These are phyloP conservation scores for Cladochytrium tenue DNA, from an alignment of 371 early-diverging fungal genomes.

Conservation along the genomic window DNA sequence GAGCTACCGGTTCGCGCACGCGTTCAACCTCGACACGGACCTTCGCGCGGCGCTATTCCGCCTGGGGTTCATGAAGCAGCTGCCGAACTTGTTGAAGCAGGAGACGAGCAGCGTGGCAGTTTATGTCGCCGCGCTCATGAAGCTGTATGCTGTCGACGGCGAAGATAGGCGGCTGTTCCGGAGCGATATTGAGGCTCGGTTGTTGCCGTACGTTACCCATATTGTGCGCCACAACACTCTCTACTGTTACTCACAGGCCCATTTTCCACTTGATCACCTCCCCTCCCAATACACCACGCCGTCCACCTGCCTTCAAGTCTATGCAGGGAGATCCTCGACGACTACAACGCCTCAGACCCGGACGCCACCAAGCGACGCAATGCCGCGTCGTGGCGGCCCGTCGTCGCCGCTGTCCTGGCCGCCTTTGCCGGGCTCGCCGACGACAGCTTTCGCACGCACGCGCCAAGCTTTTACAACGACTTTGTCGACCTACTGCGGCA, in stretches of 20 bases:
- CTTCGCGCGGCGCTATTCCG: constrained; percentile 79
- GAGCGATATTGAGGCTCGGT: constrained; percentile 38
- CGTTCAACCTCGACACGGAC: constrained; percentile 78
- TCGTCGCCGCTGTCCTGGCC: constrained; percentile 54
- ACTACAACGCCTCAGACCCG: constrained; percentile 53
- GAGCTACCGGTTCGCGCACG: constrained; percentile 79
- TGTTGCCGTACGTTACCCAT: constrained; percentile 47
- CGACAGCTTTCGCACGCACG: constrained; percentile 45
- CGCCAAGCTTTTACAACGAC: constrained; percentile 43
- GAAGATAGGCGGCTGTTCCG: constrained; percentile 27
- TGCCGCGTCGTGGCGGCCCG: constrained; percentile 58
- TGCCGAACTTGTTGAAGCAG: constrained; percentile 87
- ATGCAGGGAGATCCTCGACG: constrained; percentile 39
- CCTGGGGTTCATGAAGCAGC: constrained; percentile 83
- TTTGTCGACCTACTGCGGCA: constrained; percentile 42
- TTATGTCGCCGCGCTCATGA: constrained; percentile 42
- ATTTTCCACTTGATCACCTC: neutral
- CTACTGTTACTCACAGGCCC: neutral
- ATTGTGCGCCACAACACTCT: neutral
- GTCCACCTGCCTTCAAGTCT: constrained; percentile 25
- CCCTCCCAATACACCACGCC: neutral
- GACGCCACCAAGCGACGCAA: constrained; percentile 50
- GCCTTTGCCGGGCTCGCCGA: constrained; percentile 50
- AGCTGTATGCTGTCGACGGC: constrained; percentile 42
- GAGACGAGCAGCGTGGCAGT: constrained; percentile 62